phyloP scores from a whole-genome alignment of 768 basidiomycete species.

The Baorangia bicolor region DNA sequence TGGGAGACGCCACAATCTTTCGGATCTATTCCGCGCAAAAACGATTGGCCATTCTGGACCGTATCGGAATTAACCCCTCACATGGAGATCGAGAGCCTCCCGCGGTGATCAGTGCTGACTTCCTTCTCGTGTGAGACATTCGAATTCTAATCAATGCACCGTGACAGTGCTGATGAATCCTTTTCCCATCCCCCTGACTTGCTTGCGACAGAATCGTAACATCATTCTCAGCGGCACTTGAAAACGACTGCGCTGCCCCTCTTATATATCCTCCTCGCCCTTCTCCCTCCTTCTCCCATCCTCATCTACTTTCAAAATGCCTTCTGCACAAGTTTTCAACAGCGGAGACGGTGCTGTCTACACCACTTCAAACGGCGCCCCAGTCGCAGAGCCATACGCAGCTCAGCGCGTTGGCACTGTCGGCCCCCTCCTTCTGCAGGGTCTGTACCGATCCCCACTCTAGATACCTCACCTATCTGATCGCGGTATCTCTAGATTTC shows the following conservation, averaged over 20 bases:
- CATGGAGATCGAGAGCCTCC: background rate
- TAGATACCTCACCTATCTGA: conserved; percentile 11
- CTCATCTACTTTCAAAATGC: conserved; percentile 44
- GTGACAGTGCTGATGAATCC: background rate
- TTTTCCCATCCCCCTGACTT: conserved; percentile 9
- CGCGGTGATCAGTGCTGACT: background rate
- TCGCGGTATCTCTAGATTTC: conserved; percentile 56
- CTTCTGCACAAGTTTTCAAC: conserved; percentile 57
- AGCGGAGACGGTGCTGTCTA: conserved; percentile 61
- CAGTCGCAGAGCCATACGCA: conserved; percentile 73
- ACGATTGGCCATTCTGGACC: background rate
- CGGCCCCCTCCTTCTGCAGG: conserved; percentile 90
- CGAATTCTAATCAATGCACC: conserved; percentile 1
- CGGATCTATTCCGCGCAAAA: background rate
- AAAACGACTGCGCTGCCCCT: conserved; percentile 13
- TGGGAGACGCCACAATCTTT: background rate
- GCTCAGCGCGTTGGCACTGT: conserved; percentile 69
- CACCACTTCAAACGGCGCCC: conserved; percentile 85
- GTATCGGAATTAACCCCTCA: too few species aligned
- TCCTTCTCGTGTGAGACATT: conserved; percentile 9
- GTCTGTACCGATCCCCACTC: conserved; percentile 37
- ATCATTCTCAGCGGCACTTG: conserved; percentile 26
- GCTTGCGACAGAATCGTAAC: conserved; percentile 11
- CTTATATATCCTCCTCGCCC: conserved; percentile 9
- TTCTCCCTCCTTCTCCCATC: background rate